Evolutionary conservation across 2,329 filamentous ascomycete genomes (phyloP).

Genomic region (Septoria linicola): DNA sequence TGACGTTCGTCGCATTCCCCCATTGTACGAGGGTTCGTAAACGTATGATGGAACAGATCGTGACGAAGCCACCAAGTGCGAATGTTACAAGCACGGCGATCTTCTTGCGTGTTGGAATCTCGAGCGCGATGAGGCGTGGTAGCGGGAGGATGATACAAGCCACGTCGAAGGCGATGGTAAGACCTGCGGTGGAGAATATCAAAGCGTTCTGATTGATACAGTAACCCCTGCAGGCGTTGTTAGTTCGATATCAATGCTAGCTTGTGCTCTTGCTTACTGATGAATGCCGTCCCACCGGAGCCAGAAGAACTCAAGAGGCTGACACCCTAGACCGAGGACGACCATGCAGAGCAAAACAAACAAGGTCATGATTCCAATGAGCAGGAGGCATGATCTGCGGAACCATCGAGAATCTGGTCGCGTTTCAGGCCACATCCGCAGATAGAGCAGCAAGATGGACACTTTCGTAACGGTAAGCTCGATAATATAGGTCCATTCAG

Average conservation of each 20-base stretch:
- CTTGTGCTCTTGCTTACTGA: not conserved
- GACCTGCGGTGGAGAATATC: slow-evolving; percentile 22
- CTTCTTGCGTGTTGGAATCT: slow-evolving; percentile 25
- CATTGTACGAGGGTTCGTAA: slow-evolving; percentile 21
- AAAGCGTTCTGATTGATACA: slow-evolving; percentile 26
- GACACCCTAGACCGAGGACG: slow-evolving; percentile 20
- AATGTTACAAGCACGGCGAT: slow-evolving; percentile 27
- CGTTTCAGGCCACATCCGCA: slow-evolving; percentile 25
- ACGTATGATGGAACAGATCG: slow-evolving; percentile 26
- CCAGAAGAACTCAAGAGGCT: slow-evolving; percentile 23
- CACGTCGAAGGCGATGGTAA: slow-evolving; percentile 29
- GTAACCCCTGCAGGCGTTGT: slow-evolving; percentile 14
- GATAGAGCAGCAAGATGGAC: slow-evolving; percentile 23
- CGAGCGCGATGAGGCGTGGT: slow-evolving; percentile 21
- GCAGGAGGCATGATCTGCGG: slow-evolving; percentile 15
- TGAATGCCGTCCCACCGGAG: slow-evolving; percentile 21
- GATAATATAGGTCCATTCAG: slow-evolving; percentile 22
- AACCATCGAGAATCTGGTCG: slow-evolving; percentile 17
- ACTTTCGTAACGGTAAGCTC: slow-evolving; percentile 22
- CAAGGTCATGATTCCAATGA: slow-evolving; percentile 14
- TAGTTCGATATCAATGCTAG: not conserved
- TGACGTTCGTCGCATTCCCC: slow-evolving; percentile 22
- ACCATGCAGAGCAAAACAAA: slow-evolving; percentile 11
- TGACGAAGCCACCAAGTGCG: slow-evolving; percentile 28
- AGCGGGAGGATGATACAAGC: slow-evolving; percentile 27